Evolutionary conservation across 805 yeast species (phyloP).

Genomic region (Candida patagonica): DNA sequence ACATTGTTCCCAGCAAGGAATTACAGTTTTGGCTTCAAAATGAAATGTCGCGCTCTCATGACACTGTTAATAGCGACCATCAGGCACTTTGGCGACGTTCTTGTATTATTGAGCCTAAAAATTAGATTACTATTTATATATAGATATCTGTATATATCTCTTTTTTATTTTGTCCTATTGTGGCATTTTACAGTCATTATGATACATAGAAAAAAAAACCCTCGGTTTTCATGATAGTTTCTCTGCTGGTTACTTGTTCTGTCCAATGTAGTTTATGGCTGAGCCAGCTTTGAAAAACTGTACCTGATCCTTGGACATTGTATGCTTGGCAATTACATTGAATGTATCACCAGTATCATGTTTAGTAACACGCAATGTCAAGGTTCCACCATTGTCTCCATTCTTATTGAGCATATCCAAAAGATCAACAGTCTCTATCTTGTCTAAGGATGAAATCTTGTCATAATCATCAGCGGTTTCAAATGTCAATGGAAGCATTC

Average conservation of each 20-base stretch:
- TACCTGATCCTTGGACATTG: constrained; percentile 94
- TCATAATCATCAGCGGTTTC: constrained; percentile 88
- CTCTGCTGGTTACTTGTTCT: constrained; percentile 27
- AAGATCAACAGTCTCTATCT: constrained; percentile 63
- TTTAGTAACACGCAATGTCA: constrained; percentile 66
- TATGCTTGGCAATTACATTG: constrained; percentile 74
- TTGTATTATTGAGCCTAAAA: constrained; percentile 28
- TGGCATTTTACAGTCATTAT: too few species aligned
- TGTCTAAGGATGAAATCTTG: constrained; percentile 65
- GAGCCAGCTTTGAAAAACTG: constrained; percentile 96
- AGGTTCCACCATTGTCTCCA: constrained; percentile 81
- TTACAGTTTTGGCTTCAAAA: constrained; percentile 27
- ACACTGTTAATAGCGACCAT: constrained; percentile 20
- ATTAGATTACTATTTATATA: constrained; percentile 2
- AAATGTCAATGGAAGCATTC: constrained; percentile 90
- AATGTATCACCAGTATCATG: constrained; percentile 53
- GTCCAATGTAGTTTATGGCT: constrained; percentile 87
- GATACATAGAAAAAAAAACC: too few species aligned
- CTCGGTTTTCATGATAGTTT: too few species aligned
- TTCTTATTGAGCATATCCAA: constrained; percentile 66
- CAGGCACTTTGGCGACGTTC: constrained; percentile 30
- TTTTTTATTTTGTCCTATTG: constrained; percentile 4
- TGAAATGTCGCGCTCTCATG: constrained; percentile 26
- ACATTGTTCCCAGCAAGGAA: constrained; percentile 14
- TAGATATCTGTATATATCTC: constrained; percentile 7